Evolutionary conservation across 2,329 filamentous ascomycete species (phyloP), one percentile per base, ranked within the genome.

Genomic region (Diaporthe sp.): DNA sequence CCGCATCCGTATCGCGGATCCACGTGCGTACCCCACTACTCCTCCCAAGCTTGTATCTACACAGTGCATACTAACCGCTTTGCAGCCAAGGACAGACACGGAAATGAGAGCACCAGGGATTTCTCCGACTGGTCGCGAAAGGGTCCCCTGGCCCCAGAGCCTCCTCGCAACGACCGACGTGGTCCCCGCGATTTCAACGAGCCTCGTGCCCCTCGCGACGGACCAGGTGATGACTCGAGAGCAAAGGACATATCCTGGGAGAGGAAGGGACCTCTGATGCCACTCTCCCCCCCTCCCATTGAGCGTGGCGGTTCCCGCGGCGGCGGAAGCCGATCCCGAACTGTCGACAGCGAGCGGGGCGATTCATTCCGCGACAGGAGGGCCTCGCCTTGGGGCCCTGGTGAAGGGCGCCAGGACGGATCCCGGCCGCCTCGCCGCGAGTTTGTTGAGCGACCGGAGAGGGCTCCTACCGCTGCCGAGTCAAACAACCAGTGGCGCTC

Each of bases 1-100:
- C 84, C 93, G 95, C 84, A 93, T 98, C 83, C 98, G 96, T 88
- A 93, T 99, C 83, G 97, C 97, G 71, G 97, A 99, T 88, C 97
- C 97, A 85, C 96, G 97, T 99, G 93, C 86, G 95, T 91, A 63
- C 17, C n/a, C 31, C 25, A 37, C 31, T 72, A 15, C 42, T 25
- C 71, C 28, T 13, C 25, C 7, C 17, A 44, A 22, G 10, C 15
- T 20, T 34, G 13, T 31, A 51, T 25, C 68, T 49, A 49, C 71
- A 61, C 37, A 60, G 31, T 75, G 25, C 60, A 15, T 77, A 75
- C 84, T 90, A 79, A 91, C 83, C 76, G 39, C 17, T 60, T 22
- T 79, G 71, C 81, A 98, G 96, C 96, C 83, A 98, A 98, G 88
- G 95, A 97, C 73, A 92, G 95, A 81, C 91, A 90, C 49, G 82